phyloP scores from a whole-genome alignment of 2,329 filamentous ascomycete genomes.

The Pestalotiopsis sp. region DNA sequence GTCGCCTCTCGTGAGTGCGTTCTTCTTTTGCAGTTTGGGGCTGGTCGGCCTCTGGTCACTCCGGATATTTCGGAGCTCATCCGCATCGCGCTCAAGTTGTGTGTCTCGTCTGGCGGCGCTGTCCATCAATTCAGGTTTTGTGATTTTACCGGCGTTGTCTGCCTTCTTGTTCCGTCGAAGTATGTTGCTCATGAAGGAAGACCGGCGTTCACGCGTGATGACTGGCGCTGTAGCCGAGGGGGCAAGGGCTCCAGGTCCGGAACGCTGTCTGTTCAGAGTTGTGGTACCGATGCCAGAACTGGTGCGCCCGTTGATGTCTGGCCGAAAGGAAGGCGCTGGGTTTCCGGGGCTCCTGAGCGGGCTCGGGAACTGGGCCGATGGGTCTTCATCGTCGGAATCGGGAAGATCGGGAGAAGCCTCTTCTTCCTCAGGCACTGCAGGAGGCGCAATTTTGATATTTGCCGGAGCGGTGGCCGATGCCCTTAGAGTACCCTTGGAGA shows the following conservation, averaged over 20 bases:
- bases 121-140: slow-evolving; percentile 53
- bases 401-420: slow-evolving; percentile 60
- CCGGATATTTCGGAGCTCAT: slow-evolving; percentile 51
- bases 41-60: slow-evolving; percentile 31
- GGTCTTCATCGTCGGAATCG: slow-evolving; percentile 57
- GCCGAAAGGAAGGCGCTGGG: slow-evolving; percentile 19
- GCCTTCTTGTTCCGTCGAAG: slow-evolving; percentile 66
- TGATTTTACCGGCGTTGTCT: slow-evolving; percentile 51
- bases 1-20: slow-evolving; percentile 36
- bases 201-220: slow-evolving; percentile 37
- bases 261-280: slow-evolving; percentile 26
- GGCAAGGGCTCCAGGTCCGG: slow-evolving; percentile 28
- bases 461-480: slow-evolving; percentile 31
- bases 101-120: slow-evolving; percentile 65
- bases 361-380: slow-evolving; percentile 28
- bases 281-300: slow-evolving; percentile 29
- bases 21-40: slow-evolving; percentile 49
- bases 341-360: slow-evolving; percentile 25
- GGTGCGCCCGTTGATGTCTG: slow-evolving; percentile 15
- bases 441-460: slow-evolving; percentile 60
- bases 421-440: slow-evolving; percentile 47
- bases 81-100: slow-evolving; percentile 58
- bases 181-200: slow-evolving; percentile 56
- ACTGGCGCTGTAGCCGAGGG: slow-evolving; percentile 16
- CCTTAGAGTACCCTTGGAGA: slow-evolving; percentile 32